Evolutionary conservation across 148 eudicot species (phyloP).

Genomic region (Pouteria glomerata): DNA sequence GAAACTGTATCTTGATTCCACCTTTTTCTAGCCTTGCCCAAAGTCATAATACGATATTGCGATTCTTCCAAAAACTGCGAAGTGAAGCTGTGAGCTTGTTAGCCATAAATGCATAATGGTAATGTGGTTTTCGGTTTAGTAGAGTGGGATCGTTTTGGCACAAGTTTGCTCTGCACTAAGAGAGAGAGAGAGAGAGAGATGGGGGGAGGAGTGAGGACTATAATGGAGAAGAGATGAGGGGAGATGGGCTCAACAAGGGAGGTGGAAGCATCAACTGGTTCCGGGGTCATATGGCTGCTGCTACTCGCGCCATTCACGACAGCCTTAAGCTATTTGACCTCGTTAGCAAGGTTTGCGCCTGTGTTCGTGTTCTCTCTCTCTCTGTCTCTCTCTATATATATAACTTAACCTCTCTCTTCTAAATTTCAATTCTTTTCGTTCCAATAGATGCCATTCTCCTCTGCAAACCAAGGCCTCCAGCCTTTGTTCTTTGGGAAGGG

Average conservation of each 20-base stretch:
- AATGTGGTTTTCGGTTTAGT: no score
- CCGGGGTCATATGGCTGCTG: constrained; percentile 99
- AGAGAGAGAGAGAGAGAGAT: no score
- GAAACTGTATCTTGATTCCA: no score
- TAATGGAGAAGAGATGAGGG: constrained; percentile 41
- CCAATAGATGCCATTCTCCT: constrained; percentile 77
- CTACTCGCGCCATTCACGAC: constrained; percentile 85
- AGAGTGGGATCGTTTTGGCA: no score
- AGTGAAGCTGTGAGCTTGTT: no score
- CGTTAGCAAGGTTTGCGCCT: constrained; percentile 94
- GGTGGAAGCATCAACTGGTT: constrained; percentile 91
- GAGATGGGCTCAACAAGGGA: constrained; percentile 72
- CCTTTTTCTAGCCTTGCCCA: no score
- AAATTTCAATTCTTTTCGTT: not conserved
- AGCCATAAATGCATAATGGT: no score
- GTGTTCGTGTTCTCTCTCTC: constrained; percentile 50
- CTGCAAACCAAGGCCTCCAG: constrained; percentile 80
- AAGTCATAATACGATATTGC: no score
- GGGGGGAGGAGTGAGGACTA: constrained; percentile 30
- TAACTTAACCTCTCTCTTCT: not conserved
- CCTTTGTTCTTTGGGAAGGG: constrained; percentile 63
- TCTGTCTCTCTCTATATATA: not conserved
- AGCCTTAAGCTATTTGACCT: constrained; percentile 89
- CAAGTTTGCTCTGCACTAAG: no score
- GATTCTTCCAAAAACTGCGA: no score